Base-by-base conservation (phyloP, 345 rosid genomes). In the Tarenaya hassleriana region DNA sequence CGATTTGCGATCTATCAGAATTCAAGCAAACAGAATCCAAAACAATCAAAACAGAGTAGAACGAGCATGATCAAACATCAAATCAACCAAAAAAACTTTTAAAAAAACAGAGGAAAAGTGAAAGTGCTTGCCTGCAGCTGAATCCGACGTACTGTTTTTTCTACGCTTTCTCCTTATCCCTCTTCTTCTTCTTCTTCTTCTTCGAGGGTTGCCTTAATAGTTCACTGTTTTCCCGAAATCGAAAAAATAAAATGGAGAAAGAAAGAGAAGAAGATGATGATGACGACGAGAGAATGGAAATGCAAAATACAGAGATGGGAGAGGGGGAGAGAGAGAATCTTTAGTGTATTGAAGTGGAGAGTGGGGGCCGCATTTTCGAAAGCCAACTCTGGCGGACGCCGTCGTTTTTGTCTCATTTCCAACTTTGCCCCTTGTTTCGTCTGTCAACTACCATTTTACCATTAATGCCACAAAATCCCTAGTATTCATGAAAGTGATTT, bases 111-210 rank as follows among this genome's bases (percentile, higher is more conserved):
- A 1, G 20, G 10, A 21, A 19, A 21, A 45, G 44, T 49, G 55
- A 52, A 61, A 61, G 59, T 5, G 60, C 62, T 61, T 69, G 57
- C 75, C 78, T 69, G 67, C 50, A 15, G 45, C 7, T 56, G 58
- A 61, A 61, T 57, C 56, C 20, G 56, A 32, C n/a, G n/a, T n/a
- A n/a, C n/a, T n/a, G n/a, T n/a, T n/a, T n/a, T n/a, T n/a, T n/a
- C n/a, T n/a, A n/a, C n/a, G n/a, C n/a, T n/a, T n/a, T 16, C 39
- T 16, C 21, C 13, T 34, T 60, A 31, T 32, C 14, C 16, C 39
- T 44, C 13, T 56, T 13, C 8, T 0, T 43, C 15, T 13, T 47
- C 10, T 34, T 35, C 54, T 31, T 1, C 33, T 7, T 19, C 39
- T 38, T 29, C 15, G 10, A 14, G 43, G 13, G 57, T 52, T 24